These are phyloP conservation scores for Abortiporus biennis DNA, from an alignment of 1,284 basidiomycete genomes.

Conservation along the genomic window DNA sequence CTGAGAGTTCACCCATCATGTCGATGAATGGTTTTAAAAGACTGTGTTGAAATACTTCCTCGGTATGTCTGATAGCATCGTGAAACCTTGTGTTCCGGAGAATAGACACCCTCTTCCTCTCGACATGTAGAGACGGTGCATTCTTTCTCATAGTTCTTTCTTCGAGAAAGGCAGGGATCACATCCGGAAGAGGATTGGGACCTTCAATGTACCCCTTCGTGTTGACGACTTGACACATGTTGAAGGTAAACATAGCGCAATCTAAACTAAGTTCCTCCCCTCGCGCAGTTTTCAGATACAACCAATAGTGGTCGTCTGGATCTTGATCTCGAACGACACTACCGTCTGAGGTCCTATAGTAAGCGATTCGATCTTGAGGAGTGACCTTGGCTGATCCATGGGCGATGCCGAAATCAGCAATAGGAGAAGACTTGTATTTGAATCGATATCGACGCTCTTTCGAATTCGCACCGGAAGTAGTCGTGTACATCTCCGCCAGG, in stretches of 20 bases:
- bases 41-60: background rate
- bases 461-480: conserved; percentile 1
- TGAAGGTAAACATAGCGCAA: conserved; percentile 4
- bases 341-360: conserved; percentile 14
- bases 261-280: conserved; percentile 6
- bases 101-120: conserved; percentile 27
- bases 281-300: conserved; percentile 6
- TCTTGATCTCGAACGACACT: conserved; percentile 15
- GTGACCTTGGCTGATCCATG: background rate
- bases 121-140: conserved; percentile 19
- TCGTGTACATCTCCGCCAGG: conserved; percentile 7
- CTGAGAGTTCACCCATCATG: conserved; percentile 5
- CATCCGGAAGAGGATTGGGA: too few relatives aligned
- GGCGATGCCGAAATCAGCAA: conserved; percentile 8
- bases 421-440: conserved; percentile 3
- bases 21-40: background rate
- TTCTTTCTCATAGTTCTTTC: conserved; percentile 11
- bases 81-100: conserved; percentile 27
- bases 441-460: background rate
- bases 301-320: conserved; percentile 9
- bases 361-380: conserved; percentile 1
- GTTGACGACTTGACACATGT: conserved; percentile 25
- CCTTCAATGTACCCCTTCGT: conserved; percentile 20
- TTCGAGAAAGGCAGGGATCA: too few relatives aligned
- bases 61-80: conserved; percentile 10